These are phyloP conservation scores for Neonectria neomacrospora DNA, from an alignment of 2,329 filamentous ascomycete species.

Conservation along the genomic window DNA sequence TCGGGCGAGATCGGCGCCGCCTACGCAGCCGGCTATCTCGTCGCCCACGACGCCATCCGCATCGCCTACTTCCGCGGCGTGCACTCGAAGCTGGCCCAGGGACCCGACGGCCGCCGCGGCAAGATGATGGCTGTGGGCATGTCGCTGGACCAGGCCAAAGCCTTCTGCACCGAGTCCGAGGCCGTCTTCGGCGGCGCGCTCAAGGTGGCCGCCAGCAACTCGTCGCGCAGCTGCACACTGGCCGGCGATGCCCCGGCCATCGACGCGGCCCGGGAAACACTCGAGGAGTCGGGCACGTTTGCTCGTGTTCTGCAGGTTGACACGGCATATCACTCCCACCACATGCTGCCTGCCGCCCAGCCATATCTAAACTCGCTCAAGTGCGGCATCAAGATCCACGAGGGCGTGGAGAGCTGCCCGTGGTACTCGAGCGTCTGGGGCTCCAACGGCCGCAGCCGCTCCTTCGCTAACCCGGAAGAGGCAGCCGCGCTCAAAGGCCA, in stretches of 20 bases:
- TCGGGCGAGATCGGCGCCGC: constrained; percentile 63
- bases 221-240: constrained; percentile 38
- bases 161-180: background rate
- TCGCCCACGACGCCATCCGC: constrained; percentile 37
- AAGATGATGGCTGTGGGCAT: constrained; percentile 41
- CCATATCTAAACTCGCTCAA: no score
- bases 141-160: constrained; percentile 29
- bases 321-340: constrained; percentile 61
- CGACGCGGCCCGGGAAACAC: constrained; percentile 29
- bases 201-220: constrained; percentile 42
- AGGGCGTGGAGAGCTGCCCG: no score
- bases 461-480: constrained; percentile 1
- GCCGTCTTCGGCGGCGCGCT: constrained; percentile 37
- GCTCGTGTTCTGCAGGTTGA: constrained; percentile 53
- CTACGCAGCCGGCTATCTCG: constrained; percentile 59
- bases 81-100: no score
- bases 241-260: constrained; percentile 48
- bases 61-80: constrained; percentile 33
- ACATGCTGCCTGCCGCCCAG: constrained; percentile 52
- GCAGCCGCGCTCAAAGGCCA: background rate
- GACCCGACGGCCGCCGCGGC: background rate
- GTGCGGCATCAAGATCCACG: no score
- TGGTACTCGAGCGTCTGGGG: no score
- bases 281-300: constrained; percentile 26
- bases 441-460: no score